phyloP scores from a whole-genome alignment of 805 yeast species.

The Starmerella khaoyaiensis region DNA sequence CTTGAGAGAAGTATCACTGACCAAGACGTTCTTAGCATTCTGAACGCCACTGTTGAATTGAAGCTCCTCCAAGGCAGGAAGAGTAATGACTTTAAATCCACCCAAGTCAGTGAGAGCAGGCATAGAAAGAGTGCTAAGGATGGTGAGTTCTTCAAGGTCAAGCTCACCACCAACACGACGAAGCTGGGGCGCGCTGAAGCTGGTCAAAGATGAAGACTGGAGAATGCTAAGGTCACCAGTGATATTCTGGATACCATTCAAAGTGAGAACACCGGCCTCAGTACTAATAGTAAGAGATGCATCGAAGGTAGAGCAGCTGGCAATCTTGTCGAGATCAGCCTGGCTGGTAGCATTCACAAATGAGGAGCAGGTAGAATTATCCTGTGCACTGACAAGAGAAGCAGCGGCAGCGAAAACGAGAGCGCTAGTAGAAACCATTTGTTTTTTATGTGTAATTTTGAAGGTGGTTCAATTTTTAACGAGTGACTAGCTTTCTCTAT shows the following conservation, averaged over 20 bases:
- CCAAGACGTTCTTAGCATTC: constrained; percentile 52
- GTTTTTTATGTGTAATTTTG: not conserved
- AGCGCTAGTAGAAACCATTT: constrained; percentile 13
- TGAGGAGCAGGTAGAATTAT: constrained; percentile 13
- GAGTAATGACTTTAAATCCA: constrained; percentile 61
- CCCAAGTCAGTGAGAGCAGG: constrained; percentile 76
- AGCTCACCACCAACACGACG: constrained; percentile 62
- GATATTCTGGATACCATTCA: constrained; percentile 64
- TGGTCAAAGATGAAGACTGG: constrained; percentile 49
- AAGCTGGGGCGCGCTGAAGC: constrained; percentile 69
- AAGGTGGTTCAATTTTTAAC: not conserved
- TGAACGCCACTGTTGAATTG: constrained; percentile 61
- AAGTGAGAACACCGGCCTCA: constrained; percentile 35
- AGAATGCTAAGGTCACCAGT: constrained; percentile 59
- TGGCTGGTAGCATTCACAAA: constrained; percentile 69
- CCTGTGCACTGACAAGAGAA: constrained; percentile 12
- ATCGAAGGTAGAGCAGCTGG: constrained; percentile 63
- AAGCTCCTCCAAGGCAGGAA: constrained; percentile 67
- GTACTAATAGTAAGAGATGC: constrained; percentile 71
- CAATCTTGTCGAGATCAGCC: constrained; percentile 57
- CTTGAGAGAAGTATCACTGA: constrained; percentile 33
- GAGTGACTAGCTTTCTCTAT: not conserved
- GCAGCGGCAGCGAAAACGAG: constrained; percentile 16
- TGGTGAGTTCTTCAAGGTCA: constrained; percentile 47
- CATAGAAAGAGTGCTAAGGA: constrained; percentile 53